Evolutionary conservation across 2,329 filamentous ascomycete species (phyloP).

Genomic region (Fusarium brachygibbosum): DNA sequence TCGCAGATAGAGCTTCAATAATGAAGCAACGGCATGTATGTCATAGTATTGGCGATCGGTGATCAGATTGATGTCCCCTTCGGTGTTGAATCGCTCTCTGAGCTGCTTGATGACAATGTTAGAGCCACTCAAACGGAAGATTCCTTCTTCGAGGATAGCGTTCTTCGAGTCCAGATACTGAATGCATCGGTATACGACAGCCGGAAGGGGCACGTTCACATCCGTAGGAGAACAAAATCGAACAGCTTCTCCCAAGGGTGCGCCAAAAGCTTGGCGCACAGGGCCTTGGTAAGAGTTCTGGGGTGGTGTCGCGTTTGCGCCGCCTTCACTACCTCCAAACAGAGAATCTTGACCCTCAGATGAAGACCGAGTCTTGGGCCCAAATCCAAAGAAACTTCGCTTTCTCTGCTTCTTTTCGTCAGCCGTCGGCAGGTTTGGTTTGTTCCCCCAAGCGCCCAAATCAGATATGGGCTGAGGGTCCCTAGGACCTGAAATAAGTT

Average conservation of each 20-base stretch:
- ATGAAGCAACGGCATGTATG: conserved; percentile 93
- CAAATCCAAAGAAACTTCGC: conserved; percentile 80
- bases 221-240: conserved; percentile 81
- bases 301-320: conserved; percentile 59
- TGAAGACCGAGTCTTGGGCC: conserved; percentile 70
- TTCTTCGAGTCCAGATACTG: conserved; percentile 90
- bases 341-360: conserved; percentile 70
- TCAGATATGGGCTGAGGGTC: conserved; percentile 89
- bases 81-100: conserved; percentile 91
- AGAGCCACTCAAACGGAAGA: conserved; percentile 97
- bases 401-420: conserved; percentile 88
- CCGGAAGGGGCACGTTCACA: conserved; percentile 81
- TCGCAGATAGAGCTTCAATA: conserved; percentile 93
- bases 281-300: conserved; percentile 65
- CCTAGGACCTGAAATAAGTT: conserved; percentile 83
- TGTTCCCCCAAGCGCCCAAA: conserved; percentile 87
- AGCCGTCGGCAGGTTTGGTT: conserved; percentile 64
- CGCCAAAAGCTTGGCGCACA: conserved; percentile 83
- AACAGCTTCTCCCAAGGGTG: conserved; percentile 87
- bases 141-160: conserved; percentile 89
- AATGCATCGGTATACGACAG: conserved; percentile 94
- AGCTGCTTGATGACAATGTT: conserved; percentile 93
- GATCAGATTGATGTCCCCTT: conserved; percentile 91
- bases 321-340: conserved; percentile 64
- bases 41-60: conserved; percentile 89